Base-by-base conservation (phyloP, 164 flowering plant genomes). In the Magnolia changhungtana region DNA sequence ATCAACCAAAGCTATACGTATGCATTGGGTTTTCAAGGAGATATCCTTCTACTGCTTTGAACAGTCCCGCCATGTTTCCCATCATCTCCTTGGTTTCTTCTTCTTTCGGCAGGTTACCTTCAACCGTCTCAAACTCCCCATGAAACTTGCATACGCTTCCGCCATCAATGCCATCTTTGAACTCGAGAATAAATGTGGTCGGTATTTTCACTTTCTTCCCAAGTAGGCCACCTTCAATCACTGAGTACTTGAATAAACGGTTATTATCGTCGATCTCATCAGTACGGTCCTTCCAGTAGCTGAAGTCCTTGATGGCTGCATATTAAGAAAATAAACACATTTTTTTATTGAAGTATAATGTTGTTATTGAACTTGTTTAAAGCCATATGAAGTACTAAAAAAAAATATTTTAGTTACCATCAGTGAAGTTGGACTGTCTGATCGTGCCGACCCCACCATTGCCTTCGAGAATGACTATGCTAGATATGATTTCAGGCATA, bases 151-250 rank as follows among this genome's bases (percentile, higher is more conserved):
- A 70, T n/a, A 70, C 58, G 37, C 51, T 70, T 11, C 37, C 31
- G 6, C 77, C 77, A 21, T 75, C 50, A 4, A 29, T 16, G 10
- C 37, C 21, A 9, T 8, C 71, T n/a, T 65, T 37, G 29, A 75
- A 65, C 77, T 67, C 50, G 21, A 75, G 50, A 45, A 50, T 61
- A 29, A 65, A 65, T 8, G 20, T 20, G 4, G 63, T 24, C 2
- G 72, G 23, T n/a, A n/a, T n/a, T 27, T 75, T 51, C 27, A 75
- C 45, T 67, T 51, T 75, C 45, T 50, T 67, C 21, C 77, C 72
- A 6, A 75, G 7, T 1, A 66, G 71, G 6, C 72, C 71, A 21
- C 77, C 77, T 7, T 75, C 77, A n/a, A 75, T 50, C 24, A 75
- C 37, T 5, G 77, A 50, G 72, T 50, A 75, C 16, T 51, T 50